Base-by-base conservation (phyloP, 139 green algal genomes). In the Chlamydomonas sp. region DNA sequence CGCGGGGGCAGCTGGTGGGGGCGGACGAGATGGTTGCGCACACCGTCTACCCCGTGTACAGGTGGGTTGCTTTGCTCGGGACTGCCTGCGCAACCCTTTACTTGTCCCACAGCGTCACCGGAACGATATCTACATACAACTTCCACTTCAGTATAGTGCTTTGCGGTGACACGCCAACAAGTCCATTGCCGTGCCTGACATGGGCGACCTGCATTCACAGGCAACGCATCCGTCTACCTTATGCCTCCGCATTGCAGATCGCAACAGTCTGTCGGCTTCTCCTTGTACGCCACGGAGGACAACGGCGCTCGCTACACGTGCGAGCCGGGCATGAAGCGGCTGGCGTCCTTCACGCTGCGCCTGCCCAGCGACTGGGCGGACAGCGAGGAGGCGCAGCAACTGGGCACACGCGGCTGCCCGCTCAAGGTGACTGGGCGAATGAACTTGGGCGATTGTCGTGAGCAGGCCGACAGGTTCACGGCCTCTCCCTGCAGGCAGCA, bases 11-110 rank as follows among this genome's bases (percentile, higher is more conserved):
- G 79, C 64, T 84, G 7, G 79, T 84, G 63, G 79, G 63, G 79
- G 63, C 79, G 63, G 79, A 84, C 59, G 79, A 84, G 79, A 64
- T 84, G 63, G 79, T 84, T 31, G 64, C 63, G 64, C 64, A 68
- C 64, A 64, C 60, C n/a, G n/a, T 63, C 64, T 63, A 63, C 1
- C 79, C 79, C 9, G 31, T 84, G 63, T 49, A 84, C 31, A 84
- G 76, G 79, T 76, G 67, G 7, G 79, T 49, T 49, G 31, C 31
- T 49, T 49, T 49, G 31, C 31, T 49, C 31, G 31, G 31, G 31
- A 49, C 31, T 49, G 31, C 31, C 31, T 49, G 31, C 31, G 31
- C 31, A 49, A 49, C 31, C 31, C 0, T 49, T 49, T 49, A 49
- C 31, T 49, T 49, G 31, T 49, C 31, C 31, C 31, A 49, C 31